Percentiles rank a stretch among this genome's conserved stretches.
These are phyloP conservation scores for Alternaria novae-zelandiae DNA, from an alignment of 2,329 filamentous ascomycete genomes.

Conservation along the genomic window DNA sequence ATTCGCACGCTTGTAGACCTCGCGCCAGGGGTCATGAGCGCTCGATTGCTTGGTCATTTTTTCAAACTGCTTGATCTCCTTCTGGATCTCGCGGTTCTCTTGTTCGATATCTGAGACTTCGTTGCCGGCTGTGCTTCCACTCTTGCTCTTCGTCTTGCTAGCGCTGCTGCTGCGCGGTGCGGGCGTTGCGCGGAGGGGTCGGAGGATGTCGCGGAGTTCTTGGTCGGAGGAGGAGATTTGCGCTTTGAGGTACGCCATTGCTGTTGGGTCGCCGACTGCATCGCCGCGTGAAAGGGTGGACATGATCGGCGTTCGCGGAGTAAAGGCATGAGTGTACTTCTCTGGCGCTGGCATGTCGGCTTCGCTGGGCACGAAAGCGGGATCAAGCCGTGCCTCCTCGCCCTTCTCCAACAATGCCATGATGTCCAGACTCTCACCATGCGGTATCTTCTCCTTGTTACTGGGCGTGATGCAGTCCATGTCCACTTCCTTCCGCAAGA, in stretches of 20 bases:
- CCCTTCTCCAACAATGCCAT: constrained; percentile 76
- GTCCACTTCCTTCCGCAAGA: constrained; percentile 96
- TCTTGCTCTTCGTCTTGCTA: neutral
- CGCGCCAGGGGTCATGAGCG: constrained; percentile 33
- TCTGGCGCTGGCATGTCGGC: constrained; percentile 63
- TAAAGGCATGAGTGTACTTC: constrained; percentile 73
- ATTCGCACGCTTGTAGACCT: constrained; percentile 11
- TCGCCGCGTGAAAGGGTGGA: constrained; percentile 60
- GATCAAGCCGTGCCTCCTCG: constrained; percentile 70
- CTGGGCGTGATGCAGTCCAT: constrained; percentile 97
- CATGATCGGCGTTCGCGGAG: constrained; percentile 79
- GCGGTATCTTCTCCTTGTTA: constrained; percentile 76
- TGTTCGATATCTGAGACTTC: constrained; percentile 1
- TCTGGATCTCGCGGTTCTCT: constrained; percentile 16
- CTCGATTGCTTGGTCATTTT: constrained; percentile 37
- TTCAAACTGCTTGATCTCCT: constrained; percentile 29
- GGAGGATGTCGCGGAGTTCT: constrained; percentile 77
- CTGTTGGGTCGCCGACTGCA: constrained; percentile 27
- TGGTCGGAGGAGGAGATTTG: constrained; percentile 79
- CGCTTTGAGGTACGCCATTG: constrained; percentile 73
- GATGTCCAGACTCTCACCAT: constrained; percentile 89
- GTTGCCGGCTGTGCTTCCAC: neutral
- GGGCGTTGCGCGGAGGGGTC: constrained; percentile 41
- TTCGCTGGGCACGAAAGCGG: constrained; percentile 62
- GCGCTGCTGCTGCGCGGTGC: neutral